These are phyloP conservation scores for Pseudocercospora fijiensis DNA, from an alignment of 2,329 filamentous ascomycete genomes.

Conservation along the genomic window DNA sequence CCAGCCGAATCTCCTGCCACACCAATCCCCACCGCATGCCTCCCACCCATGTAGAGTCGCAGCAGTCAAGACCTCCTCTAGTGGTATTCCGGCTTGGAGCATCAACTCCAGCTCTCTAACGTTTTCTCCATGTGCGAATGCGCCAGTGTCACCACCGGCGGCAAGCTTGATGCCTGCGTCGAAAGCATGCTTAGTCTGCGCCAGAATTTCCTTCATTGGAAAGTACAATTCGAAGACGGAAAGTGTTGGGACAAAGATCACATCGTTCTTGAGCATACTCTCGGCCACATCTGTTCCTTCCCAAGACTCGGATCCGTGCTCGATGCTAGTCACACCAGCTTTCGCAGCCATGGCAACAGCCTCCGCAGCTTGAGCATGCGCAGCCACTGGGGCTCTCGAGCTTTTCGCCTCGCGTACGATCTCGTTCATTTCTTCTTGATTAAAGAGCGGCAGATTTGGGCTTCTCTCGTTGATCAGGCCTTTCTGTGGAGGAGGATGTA, in stretches of 20 bases:
- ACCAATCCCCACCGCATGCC: slow-evolving; percentile 54
- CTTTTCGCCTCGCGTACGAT: slow-evolving; percentile 35
- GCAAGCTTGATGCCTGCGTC: slow-evolving; percentile 53
- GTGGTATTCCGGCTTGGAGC: slow-evolving; percentile 51
- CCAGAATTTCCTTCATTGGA: slow-evolving; percentile 30
- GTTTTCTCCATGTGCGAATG: slow-evolving; percentile 55
- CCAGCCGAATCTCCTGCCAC: slow-evolving; percentile 55
- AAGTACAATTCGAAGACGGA: slow-evolving; percentile 45
- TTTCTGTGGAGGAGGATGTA: slow-evolving; percentile 27
- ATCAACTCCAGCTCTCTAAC: slow-evolving; percentile 57
- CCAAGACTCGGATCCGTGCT: slow-evolving; percentile 33
- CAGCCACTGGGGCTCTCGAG: slow-evolving; percentile 33
- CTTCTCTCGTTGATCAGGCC: slow-evolving; percentile 25
- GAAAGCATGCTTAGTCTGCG: slow-evolving; percentile 47
- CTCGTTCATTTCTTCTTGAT: slow-evolving; percentile 34
- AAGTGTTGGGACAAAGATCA: slow-evolving; percentile 56
- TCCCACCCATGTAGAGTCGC: slow-evolving; percentile 57
- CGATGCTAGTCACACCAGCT: slow-evolving; percentile 38
- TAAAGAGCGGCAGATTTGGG: slow-evolving; percentile 31
- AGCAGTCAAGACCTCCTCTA: slow-evolving; percentile 53
- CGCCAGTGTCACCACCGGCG: slow-evolving; percentile 56
- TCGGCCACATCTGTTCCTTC: slow-evolving; percentile 44
- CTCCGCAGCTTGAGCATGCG: slow-evolving; percentile 33
- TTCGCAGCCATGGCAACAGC: slow-evolving; percentile 36
- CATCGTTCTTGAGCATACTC: slow-evolving; percentile 47